phyloP scores from a whole-genome alignment of 257 asterid genomes.

The Solanum habrochaites region DNA sequence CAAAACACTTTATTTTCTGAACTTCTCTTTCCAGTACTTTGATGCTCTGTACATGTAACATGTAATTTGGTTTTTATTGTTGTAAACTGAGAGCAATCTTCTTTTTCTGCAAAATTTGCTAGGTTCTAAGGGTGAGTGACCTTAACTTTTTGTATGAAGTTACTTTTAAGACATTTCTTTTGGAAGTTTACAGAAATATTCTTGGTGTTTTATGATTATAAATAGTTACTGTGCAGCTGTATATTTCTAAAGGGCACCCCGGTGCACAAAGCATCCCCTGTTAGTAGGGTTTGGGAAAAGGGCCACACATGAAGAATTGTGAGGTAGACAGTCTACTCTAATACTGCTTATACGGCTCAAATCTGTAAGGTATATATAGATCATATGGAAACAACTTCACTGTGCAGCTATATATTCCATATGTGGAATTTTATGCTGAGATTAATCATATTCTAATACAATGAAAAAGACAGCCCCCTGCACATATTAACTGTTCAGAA shows the following conservation, averaged over 20 bases:
- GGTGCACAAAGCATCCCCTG: not conserved
- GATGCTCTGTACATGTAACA: not conserved
- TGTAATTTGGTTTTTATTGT: not conserved
- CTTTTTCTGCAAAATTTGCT: not conserved
- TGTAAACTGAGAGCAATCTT: not conserved
- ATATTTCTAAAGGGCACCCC: not conserved
- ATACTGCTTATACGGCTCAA: not conserved
- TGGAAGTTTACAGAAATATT: not conserved
- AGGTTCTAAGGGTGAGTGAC: not conserved
- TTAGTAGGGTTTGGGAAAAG: not conserved
- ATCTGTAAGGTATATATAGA: fast-evolving
- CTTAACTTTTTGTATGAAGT: not conserved
- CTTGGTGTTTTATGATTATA: not conserved
- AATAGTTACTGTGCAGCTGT: not conserved
- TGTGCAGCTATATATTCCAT: not conserved
- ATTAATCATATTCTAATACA: not conserved
- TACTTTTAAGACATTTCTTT: not conserved
- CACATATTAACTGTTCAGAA: not conserved
- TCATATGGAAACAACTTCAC: too few relatives aligned
- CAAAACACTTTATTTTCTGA: not conserved
- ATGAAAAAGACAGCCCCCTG: not conserved
- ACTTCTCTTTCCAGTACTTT: not conserved
- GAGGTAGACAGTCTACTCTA: not conserved
- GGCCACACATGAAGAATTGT: not conserved
- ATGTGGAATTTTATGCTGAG: not conserved